phyloP scores from a whole-genome alignment of 805 yeast species.

The Cyberlindnera xylosilytica region DNA sequence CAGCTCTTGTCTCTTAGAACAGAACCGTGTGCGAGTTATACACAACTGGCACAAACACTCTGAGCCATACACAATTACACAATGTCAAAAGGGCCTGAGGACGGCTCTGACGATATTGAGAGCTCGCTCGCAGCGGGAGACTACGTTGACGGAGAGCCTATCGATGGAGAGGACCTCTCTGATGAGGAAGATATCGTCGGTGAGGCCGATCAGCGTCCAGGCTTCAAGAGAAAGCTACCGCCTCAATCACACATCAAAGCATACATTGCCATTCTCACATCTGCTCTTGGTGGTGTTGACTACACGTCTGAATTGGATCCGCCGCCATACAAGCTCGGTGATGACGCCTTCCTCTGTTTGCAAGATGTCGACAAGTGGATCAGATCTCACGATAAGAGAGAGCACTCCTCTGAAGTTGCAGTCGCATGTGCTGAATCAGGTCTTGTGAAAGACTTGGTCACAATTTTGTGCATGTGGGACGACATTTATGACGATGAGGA shows the following conservation, averaged over 20 bases:
- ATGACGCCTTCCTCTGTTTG: conserved; percentile 70
- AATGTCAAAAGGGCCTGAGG: not conserved
- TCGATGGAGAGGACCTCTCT: conserved; percentile 11
- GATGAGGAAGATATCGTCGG: conserved; percentile 1
- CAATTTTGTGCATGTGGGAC: conserved; percentile 76
- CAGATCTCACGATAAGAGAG: conserved; percentile 72
- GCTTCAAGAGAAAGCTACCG: conserved; percentile 4
- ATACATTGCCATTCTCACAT: conserved; percentile 74
- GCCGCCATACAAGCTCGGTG: conserved; percentile 74
- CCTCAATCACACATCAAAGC: conserved; percentile 40
- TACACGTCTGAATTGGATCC: conserved; percentile 45
- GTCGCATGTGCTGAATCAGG: conserved; percentile 82
- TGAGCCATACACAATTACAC: not conserved
- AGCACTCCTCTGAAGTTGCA: conserved; percentile 75
- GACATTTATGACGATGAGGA: conserved; percentile 30
- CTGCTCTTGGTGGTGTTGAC: conserved; percentile 92
- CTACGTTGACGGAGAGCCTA: conserved; percentile 16
- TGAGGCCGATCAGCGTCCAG: not conserved
- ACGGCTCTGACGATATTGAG: not conserved
- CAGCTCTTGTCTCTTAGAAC: too few species aligned
- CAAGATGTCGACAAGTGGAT: conserved; percentile 90
- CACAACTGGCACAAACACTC: not conserved
- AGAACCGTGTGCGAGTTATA: too few species aligned
- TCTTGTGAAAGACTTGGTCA: conserved; percentile 71
- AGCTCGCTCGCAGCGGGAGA: conserved; percentile 7